phyloP scores from a whole-genome alignment of 2,329 filamentous ascomycete species.

The Epichloe bromicola region DNA sequence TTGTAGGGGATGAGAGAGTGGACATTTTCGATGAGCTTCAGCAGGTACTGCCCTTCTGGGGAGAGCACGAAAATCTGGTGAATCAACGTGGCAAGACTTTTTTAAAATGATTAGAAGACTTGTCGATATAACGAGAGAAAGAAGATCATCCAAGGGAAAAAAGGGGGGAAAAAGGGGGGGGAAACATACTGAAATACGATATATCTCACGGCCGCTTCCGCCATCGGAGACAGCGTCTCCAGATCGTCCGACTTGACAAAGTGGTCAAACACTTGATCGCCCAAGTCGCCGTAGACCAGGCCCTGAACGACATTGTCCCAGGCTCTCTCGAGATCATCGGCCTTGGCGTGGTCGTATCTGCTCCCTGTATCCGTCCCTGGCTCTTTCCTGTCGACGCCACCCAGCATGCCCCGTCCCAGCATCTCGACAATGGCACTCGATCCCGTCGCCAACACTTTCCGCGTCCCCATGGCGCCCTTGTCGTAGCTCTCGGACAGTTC shows the following conservation, averaged over 20 bases:
- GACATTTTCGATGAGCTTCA: slow-evolving; percentile 56
- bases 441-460: slow-evolving; percentile 64
- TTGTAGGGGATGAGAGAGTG: slow-evolving; percentile 61
- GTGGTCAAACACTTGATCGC: slow-evolving; percentile 52
- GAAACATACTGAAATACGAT: slow-evolving; percentile 52
- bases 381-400: slow-evolving; percentile 28
- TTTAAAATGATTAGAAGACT: too few species aligned
- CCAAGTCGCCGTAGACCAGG: slow-evolving; percentile 53
- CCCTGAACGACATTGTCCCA: slow-evolving; percentile 56
- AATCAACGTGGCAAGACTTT: slow-evolving; percentile 57
- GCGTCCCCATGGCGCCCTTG: slow-evolving; percentile 59
- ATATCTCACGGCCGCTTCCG: slow-evolving; percentile 53
- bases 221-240: slow-evolving; percentile 47
- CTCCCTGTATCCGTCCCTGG: slow-evolving; percentile 7
- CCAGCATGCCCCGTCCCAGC: slow-evolving; percentile 51
- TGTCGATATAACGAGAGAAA: too few species aligned
- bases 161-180: too few species aligned
- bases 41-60: slow-evolving; percentile 60
- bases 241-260: slow-evolving; percentile 48
- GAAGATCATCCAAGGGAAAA: too few species aligned
- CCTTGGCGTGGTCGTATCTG: slow-evolving; percentile 44
- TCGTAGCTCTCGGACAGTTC: slow-evolving; percentile 73
- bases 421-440: slow-evolving; percentile 58
- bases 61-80: slow-evolving; percentile 63
- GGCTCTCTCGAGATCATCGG: slow-evolving; percentile 46